Evolutionary conservation across 306 rosid genomes (phyloP).

Genomic region (Ochetophila trinervis): DNA sequence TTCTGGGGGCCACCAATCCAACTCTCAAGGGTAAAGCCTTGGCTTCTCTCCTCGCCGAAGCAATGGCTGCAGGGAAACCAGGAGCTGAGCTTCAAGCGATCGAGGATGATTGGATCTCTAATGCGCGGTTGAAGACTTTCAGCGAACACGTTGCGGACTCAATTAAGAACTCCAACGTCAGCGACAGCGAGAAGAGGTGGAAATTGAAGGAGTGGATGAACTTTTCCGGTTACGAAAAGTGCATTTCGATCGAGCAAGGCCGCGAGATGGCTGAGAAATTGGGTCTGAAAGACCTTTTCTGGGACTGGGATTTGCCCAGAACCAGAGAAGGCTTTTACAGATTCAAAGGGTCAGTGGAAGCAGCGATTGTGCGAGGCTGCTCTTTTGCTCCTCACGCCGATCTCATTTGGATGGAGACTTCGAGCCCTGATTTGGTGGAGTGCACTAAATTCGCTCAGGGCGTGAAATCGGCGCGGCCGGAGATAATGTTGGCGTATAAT

Average conservation of each 20-base stretch:
- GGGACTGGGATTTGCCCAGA: constrained; percentile 96
- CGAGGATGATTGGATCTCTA: constrained; percentile 69
- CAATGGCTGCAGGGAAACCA: constrained; percentile 61
- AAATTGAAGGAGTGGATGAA: constrained; percentile 63
- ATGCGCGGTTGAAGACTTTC: constrained; percentile 72
- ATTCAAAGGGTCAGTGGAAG: constrained; percentile 71
- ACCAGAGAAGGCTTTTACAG: constrained; percentile 95
- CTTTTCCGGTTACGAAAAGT: constrained; percentile 45
- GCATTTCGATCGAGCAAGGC: constrained; percentile 67
- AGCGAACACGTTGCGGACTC: constrained; percentile 67
- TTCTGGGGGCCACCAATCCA: constrained; percentile 75
- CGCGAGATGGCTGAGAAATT: constrained; percentile 58
- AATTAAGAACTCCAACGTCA: constrained; percentile 45
- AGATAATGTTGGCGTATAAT: constrained; percentile 76
- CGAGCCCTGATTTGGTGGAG: constrained; percentile 63
- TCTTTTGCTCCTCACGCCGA: constrained; percentile 82
- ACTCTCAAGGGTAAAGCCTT: constrained; percentile 49
- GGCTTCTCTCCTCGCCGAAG: constrained; percentile 55
- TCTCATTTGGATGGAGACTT: constrained; percentile 89
- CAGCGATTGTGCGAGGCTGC: constrained; percentile 79
- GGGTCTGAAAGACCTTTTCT: constrained; percentile 62
- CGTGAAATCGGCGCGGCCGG: constrained; percentile 50
- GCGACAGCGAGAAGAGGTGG: constrained; percentile 55
- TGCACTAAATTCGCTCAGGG: constrained; percentile 77
- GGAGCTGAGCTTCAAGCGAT: constrained; percentile 77